Percentiles rank a stretch among this genome's conserved stretches.
These are phyloP conservation scores for Debaryomyces udenii DNA, from an alignment of 1,139 yeast genomes.

Conservation along the genomic window DNA sequence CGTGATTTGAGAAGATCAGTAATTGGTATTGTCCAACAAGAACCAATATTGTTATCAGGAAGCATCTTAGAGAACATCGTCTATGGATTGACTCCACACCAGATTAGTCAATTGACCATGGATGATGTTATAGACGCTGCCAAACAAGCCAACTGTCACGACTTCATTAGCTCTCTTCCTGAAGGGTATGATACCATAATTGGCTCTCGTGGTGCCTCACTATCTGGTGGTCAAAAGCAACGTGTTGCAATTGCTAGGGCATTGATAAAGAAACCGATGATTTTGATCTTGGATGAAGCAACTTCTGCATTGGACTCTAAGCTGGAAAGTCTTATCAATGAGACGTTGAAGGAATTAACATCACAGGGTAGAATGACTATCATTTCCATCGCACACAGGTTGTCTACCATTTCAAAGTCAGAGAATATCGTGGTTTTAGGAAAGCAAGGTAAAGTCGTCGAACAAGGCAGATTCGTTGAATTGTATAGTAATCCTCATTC, in stretches of 20 bases:
- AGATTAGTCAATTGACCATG: conserved; percentile 44
- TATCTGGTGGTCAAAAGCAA: conserved; percentile 89
- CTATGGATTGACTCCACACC: conserved; percentile 66
- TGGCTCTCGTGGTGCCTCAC: conserved; percentile 59
- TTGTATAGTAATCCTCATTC: conserved; percentile 47
- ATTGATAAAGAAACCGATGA: conserved; percentile 61
- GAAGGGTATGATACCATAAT: conserved; percentile 57
- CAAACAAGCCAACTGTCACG: conserved; percentile 60
- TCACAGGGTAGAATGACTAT: conserved; percentile 72
- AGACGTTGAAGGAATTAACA: conserved; percentile 56
- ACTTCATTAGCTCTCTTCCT: conserved; percentile 51
- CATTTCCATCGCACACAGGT: conserved; percentile 88
- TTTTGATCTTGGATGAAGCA: conserved; percentile 74
- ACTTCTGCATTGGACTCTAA: conserved; percentile 79
- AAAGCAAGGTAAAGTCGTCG: conserved; percentile 46
- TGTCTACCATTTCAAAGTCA: conserved; percentile 69
- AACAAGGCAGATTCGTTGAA: conserved; percentile 45
- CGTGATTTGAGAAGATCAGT: conserved; percentile 68
- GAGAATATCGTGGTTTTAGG: conserved; percentile 61
- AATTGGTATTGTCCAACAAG: conserved; percentile 88
- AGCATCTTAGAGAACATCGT: conserved; percentile 77
- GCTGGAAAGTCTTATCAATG: conserved; percentile 68
- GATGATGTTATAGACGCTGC: conserved; percentile 46
- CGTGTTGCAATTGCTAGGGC: conserved; percentile 89
- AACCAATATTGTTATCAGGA: conserved; percentile 80